Evolutionary conservation across 805 yeast genomes (phyloP), one percentile per base, ranked within the genome.

Genomic region (Saturnispora gosingensis): DNA sequence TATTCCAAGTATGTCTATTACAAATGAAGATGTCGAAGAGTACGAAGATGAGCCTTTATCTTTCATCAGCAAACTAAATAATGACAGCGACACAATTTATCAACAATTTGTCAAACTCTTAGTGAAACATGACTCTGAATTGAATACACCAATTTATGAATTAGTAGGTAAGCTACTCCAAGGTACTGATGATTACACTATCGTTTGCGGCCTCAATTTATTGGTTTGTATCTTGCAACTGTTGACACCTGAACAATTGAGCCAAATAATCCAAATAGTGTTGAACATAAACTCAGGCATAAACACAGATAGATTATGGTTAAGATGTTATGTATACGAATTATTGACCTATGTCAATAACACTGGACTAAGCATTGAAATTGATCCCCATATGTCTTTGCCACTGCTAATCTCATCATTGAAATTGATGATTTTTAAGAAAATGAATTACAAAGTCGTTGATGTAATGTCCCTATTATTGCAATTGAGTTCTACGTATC

Each of bases 31-130:
- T 18, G 70, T 88, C 51, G 95, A 86, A 57, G 67, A 78, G 4
- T 90, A 86, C 68, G 95, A 88, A 55, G 81, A 77, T 55, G 97
- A 90, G 59, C 97, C 97, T 3, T 84, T 80, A 51, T 97, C 89
- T 63, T 93, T 88, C 64, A 81, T 91, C 51, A 86, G 88, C 65
- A 72, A 82, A 7, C n/a, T 46, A 13, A 35, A 39, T 22, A 45
- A 46, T 20, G 54, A 55, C 38, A 35, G 46, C 34, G 46, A 48
- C 18, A 43, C 47, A 39, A 46, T 54, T 38, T 46, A 43, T 42
- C 50, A 45, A 18, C 43, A 43, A 25, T 54, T 54, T 50, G 18
- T 54, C 5, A 43, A 43, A 15, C 45, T 50, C 27, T 34, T 54
- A n/a, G 15, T 50, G 4, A 50, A 43, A 7, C 15, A 43, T 16